Percentiles rank a stretch among this genome's conserved stretches.
Conservation (phyloP, 306 rosid genomes). For the Castanea mollissima region DNA sequence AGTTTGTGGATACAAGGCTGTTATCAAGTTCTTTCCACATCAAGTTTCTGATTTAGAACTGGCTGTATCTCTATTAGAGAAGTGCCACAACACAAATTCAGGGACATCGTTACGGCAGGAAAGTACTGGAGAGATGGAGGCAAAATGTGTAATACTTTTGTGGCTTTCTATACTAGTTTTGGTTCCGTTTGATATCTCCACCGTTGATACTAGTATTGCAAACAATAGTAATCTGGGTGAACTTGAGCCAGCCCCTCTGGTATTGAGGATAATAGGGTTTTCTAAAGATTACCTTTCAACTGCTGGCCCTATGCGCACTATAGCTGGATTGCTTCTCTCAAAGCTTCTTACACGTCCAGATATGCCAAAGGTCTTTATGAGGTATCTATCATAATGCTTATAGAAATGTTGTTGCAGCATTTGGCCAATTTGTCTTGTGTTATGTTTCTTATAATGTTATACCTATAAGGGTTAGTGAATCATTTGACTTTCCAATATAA, state of each 20-base stretch:
- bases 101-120: constrained; percentile 66
- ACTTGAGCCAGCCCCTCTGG: constrained; percentile 71
- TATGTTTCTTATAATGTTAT: not conserved
- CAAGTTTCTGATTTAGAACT: constrained; percentile 97
- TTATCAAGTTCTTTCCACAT: constrained; percentile 85
- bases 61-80: constrained; percentile 83
- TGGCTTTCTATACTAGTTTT: constrained; percentile 91
- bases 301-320: constrained; percentile 87
- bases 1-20: constrained; percentile 89
- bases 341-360: constrained; percentile 94
- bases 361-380: constrained; percentile 84
- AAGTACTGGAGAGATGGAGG: constrained; percentile 94
- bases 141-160: constrained; percentile 82
- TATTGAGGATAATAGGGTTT: constrained; percentile 73
- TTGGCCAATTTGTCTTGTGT: constrained; percentile 2
- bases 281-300: constrained; percentile 83
- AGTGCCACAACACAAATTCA: constrained; percentile 57
- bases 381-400: constrained; percentile 35
- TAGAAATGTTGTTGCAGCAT: not conserved
- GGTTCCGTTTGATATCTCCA: constrained; percentile 93
- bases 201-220: constrained; percentile 78
- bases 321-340: constrained; percentile 84
- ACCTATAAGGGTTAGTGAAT: not conserved
- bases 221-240: constrained; percentile 40
- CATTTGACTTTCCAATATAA: not conserved